Base-by-base conservation (phyloP, 441 rosid genomes). In the Flueggea neowawraea region DNA sequence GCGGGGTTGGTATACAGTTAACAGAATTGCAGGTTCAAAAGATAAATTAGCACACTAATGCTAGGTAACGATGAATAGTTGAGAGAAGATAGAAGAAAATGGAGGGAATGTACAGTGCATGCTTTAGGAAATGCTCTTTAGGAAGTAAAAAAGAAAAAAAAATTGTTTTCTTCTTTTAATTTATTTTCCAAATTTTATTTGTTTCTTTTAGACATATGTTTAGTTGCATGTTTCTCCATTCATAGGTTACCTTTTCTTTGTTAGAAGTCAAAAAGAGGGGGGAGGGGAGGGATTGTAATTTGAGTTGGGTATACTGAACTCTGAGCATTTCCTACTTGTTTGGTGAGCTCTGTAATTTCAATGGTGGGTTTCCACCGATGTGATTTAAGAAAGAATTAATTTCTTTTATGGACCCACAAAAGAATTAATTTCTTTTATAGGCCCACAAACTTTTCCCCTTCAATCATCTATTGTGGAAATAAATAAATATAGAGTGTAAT, bases 361-460 rank as follows among this genome's bases (percentile, higher is more conserved):
- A 74, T 57, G 81, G 81, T 78, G 79, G 76, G 67, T 77, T 74
- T 73, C 72, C 74, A 57, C 71, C 84, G 32, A 33, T 36, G 82
- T 71, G 75, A 70, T 78, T 73, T 58, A 62, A 58, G 36, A 62
- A 33, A 55, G 7, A 36, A 36, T 36, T 36, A 36, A 36, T 36
- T 36, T 8, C 1, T 36, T 36, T 5, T 36, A 36, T 36, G 4
- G 3, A 36, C 4, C 9, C 9, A 0, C 41, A 36, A 8, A 36
- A 5, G n/a, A 5, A 10, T n/a, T n/a, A n/a, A n/a, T n/a, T n/a
- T n/a, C n/a, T n/a, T n/a, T n/a, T n/a, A n/a, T n/a, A n/a, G n/a
- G n/a, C n/a, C n/a, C n/a, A n/a, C n/a, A n/a, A n/a, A n/a, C n/a
- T n/a, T n/a, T n/a, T n/a, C n/a, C n/a, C n/a, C n/a, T n/a, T n/a